Conservation (phyloP, 495 filamentous ascomycete genomes). For the Aspergillus leporis region DNA sequence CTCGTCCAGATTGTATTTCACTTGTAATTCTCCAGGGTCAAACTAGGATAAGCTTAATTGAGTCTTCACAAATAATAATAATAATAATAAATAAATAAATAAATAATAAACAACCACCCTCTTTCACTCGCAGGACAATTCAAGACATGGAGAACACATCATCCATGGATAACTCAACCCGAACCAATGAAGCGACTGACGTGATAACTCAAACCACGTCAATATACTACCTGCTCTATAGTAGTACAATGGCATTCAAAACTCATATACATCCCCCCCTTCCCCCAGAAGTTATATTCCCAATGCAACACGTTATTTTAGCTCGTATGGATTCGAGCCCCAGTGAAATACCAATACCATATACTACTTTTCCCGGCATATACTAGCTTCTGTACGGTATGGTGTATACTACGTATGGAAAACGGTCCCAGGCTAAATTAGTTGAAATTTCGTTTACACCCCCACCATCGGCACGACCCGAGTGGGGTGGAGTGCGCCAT, state of each 20-base stretch:
- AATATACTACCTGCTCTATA: no score
- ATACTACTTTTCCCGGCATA: background rate
- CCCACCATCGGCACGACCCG: constrained; percentile 13
- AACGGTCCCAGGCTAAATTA: constrained; percentile 3
- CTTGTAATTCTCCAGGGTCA: background rate
- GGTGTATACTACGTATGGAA: constrained; percentile 1
- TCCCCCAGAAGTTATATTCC: no score
- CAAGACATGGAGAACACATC: background rate
- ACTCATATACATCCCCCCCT: no score
- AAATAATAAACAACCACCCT: no score
- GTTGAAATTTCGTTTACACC: background rate
- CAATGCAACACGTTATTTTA: no score
- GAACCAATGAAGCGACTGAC: background rate
- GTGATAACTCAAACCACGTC: no score
- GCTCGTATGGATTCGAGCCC: no score
- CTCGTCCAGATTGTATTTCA: background rate
- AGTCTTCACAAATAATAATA: no score
- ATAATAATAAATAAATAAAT: no score
- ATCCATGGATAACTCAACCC: background rate
- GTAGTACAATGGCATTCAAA: no score
- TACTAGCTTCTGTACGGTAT: background rate
- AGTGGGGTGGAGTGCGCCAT: constrained; percentile 3
- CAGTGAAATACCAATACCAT: background rate
- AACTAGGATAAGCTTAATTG: background rate
- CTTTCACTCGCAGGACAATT: no score